Conservation (phyloP, 2,329 filamentous ascomycete species). For the Exophiala mesophila region DNA sequence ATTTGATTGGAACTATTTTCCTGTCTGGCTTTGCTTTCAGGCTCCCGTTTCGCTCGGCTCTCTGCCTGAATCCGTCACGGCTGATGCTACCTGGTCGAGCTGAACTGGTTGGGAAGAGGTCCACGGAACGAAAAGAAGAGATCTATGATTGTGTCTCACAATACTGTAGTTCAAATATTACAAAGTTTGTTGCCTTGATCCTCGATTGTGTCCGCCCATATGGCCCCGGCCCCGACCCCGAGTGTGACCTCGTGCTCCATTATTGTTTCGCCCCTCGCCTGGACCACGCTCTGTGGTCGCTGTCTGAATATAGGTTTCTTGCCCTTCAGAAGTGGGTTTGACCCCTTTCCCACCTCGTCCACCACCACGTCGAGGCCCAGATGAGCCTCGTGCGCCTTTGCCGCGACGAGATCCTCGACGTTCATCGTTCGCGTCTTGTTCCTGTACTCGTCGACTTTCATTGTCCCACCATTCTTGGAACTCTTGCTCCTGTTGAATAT, state of each 20-base stretch:
- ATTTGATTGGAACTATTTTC: no score
- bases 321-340: not conserved
- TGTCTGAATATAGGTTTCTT: not conserved
- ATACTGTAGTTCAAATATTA: no score
- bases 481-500: slow-evolving; percentile 94
- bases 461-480: slow-evolving; percentile 97
- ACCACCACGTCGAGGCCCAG: slow-evolving; percentile 23
- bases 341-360: slow-evolving; percentile 22
- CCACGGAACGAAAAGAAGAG: no score
- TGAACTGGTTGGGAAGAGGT: no score
- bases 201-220: slow-evolving; percentile 14
- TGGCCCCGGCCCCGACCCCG: slow-evolving; percentile 16
- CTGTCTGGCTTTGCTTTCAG: no score
- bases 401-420: slow-evolving; percentile 30
- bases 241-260: slow-evolving; percentile 6
- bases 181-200: slow-evolving; percentile 14
- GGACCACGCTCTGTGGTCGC: not conserved
- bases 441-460: slow-evolving; percentile 67
- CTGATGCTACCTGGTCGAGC: no score
- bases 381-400: slow-evolving; percentile 33
- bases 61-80: no score
- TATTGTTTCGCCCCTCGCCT: slow-evolving; percentile 6
- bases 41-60: no score
- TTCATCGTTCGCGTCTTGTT: slow-evolving; percentile 48
- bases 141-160: no score